Evolutionary conservation across 2,329 filamentous ascomycete genomes (phyloP).

Genomic region (Ceratocystis eucalypticola): DNA sequence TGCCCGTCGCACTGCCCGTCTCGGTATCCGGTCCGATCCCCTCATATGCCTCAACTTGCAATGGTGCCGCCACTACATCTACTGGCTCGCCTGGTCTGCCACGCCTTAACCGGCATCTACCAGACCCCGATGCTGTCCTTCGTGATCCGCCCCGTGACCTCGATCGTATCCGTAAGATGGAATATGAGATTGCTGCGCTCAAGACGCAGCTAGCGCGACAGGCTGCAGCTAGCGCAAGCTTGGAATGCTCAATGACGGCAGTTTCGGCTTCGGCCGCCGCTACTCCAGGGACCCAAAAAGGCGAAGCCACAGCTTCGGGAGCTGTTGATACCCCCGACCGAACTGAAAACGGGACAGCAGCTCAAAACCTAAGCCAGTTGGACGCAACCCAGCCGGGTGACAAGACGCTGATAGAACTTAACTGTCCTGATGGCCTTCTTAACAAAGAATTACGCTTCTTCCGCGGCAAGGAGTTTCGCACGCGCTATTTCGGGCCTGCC

Average conservation of each 20-base stretch:
- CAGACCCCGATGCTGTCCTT: conserved; percentile 25
- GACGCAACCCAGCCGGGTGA: conserved; percentile 23
- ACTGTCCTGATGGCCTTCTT: conserved; percentile 25
- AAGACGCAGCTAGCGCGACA: conserved; percentile 38
- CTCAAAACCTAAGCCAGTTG: conserved; percentile 21
- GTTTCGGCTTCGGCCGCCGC: background rate
- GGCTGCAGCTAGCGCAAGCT: conserved; percentile 21
- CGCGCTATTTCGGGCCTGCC: conserved; percentile 46
- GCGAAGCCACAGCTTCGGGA: conserved; percentile 29
- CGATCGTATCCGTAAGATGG: conserved; percentile 45
- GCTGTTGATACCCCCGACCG: conserved; percentile 2
- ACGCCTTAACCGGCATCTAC: conserved; percentile 26
- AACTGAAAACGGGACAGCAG: conserved; percentile 1
- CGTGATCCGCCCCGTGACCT: conserved; percentile 36
- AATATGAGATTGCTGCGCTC: conserved; percentile 45
- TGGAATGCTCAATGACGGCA: conserved; percentile 39
- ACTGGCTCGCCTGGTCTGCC: conserved; percentile 31
- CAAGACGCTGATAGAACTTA: conserved; percentile 30
- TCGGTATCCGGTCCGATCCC: background rate
- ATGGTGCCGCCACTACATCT: background rate
- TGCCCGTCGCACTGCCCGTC: background rate
- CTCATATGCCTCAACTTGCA: background rate
- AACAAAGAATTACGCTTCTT: conserved; percentile 44
- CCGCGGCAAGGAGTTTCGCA: conserved; percentile 45
- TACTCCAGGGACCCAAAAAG: conserved; percentile 30